These are phyloP conservation scores for Prunus salicina DNA, from an alignment of 306 rosid species.

Conservation along the genomic window DNA sequence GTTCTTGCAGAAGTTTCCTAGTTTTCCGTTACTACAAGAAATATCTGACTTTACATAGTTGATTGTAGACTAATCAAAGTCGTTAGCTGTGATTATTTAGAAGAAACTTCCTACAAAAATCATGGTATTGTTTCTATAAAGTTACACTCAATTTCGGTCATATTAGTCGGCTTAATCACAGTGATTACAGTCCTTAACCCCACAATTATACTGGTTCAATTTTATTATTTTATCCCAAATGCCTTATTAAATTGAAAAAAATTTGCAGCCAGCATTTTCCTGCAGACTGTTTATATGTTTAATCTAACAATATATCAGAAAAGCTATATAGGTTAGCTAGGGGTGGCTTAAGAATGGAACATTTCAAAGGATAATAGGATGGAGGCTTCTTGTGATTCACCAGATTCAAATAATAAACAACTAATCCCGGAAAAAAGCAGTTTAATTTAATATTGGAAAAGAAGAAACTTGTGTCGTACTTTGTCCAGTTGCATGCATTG, in stretches of 20 bases:
- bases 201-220: not conserved
- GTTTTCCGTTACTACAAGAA: slow-evolving; percentile 7
- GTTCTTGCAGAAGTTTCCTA: not conserved
- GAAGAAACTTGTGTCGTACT: slow-evolving; percentile 46
- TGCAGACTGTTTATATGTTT: not conserved
- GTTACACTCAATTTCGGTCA: slow-evolving; percentile 10
- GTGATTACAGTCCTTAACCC: not conserved
- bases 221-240: not conserved
- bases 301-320: not conserved
- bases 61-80: not conserved
- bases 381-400: slow-evolving; percentile 44
- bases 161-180: slow-evolving; percentile 22
- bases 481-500: slow-evolving; percentile 67
- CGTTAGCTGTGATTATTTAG: slow-evolving; percentile 4
- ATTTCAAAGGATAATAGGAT: slow-evolving; percentile 67
- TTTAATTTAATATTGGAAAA: slow-evolving; percentile 29
- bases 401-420: slow-evolving; percentile 41
- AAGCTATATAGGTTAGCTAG: slow-evolving; percentile 2
- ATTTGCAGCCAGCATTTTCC: slow-evolving; percentile 17
- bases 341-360: slow-evolving; percentile 45
- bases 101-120: slow-evolving; percentile 22
- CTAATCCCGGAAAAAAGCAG: slow-evolving; percentile 39
- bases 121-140: slow-evolving; percentile 7
- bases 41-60: not conserved
- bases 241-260: slow-evolving; percentile 5